Base-by-base conservation (phyloP, 202 grass and related monocot genomes). In the Eragrostis tef region DNA sequence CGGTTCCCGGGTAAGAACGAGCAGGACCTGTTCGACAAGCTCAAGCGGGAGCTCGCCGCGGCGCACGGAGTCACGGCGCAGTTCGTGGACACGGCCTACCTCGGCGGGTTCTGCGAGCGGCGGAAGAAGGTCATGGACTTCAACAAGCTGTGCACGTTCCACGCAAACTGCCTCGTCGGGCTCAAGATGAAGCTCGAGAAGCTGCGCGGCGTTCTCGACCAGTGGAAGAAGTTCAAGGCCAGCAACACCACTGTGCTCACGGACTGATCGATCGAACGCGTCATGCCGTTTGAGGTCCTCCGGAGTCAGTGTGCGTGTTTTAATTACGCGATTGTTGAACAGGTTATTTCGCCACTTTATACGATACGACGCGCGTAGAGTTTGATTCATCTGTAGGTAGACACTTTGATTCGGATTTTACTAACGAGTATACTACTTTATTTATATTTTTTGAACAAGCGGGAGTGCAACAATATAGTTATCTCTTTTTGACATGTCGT, bases 141-240 rank as follows among this genome's bases (percentile, higher is more conserved):
- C 45, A 67, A 80, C 63, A 83, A 74, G 71, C 71, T 89, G 47
- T 89, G 90, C 79, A 89, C 90, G 1, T 65, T 81, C 59, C 90
- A 92, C 9, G 90, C 49, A 6, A 92, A 89, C 69, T 89, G 90
- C 76, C 74, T 85, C 20, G 49, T 64, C 19, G 90, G 87, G 11
- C 47, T 92, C 1, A 44, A 10, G 8, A 70, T 0, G 6, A 92
- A 89, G 79, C 59, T 92, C 12, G n/a, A 31, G 47, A 66, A 51
- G 9, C 77, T 92, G 3, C 59, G 34, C 43, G 68, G 53, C 68
- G 36, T 92, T 59, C 61, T 89, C 50, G 42, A 81, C 1, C 76
- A 80, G n/a, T 91, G 86, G 89, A 91, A 88, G 86, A 31, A 75
- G 63, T 91, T 88, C 65, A 88, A 42, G 64, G 74, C 22, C 43